Base-by-base conservation (phyloP, 75 land plant species). In the Picea glauca region DNA sequence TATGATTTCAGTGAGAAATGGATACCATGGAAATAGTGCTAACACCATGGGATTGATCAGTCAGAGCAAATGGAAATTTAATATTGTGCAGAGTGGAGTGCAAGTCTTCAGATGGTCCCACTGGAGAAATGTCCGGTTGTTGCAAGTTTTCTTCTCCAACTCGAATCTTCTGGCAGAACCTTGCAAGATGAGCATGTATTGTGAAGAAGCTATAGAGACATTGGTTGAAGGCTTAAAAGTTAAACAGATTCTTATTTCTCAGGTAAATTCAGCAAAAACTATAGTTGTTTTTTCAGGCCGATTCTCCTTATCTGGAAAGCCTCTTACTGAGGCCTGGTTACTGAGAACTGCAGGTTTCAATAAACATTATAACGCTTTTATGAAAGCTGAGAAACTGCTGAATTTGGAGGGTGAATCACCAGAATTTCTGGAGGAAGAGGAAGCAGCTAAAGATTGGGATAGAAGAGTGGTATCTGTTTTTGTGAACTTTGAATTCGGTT, bases 21-120 rank as follows among this genome's bases (percentile, higher is more conserved):
- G 87, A 17, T 96, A 96, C 77, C 99, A 96, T 87, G 99, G 99
- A n/a, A 87, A 91, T 79, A 92, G 93, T 63, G 91, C 97, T 58
- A 88, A 88, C 26, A 94, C 97, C 15, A 96, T 96, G 99, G 94
- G 92, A 23, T 88, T 91, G 46, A 94, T 92, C 63, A 93, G 88
- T n/a, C 97, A 94, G 62, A 58, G 85, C 58, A 92, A 78, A 15
- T 96, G 94, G 91, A 96, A 96, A 77, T 92, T 88, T 57, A 91
- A 90, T 58, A 35, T 88, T 50, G 84, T 88, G 26, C 83, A 88
- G 70, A 26, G 26, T 26, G 26, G 26, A 26, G 26, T 26, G 26
- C 26, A 26, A 26, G 26, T 26, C 88, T 91, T 30, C 88, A 88
- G 58, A 86, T 80, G 83, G 78, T 87, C 60, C 84, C 90, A 3